These are phyloP conservation scores for Asterophora parasitica DNA, from an alignment of 768 basidiomycete species.

Conservation along the genomic window DNA sequence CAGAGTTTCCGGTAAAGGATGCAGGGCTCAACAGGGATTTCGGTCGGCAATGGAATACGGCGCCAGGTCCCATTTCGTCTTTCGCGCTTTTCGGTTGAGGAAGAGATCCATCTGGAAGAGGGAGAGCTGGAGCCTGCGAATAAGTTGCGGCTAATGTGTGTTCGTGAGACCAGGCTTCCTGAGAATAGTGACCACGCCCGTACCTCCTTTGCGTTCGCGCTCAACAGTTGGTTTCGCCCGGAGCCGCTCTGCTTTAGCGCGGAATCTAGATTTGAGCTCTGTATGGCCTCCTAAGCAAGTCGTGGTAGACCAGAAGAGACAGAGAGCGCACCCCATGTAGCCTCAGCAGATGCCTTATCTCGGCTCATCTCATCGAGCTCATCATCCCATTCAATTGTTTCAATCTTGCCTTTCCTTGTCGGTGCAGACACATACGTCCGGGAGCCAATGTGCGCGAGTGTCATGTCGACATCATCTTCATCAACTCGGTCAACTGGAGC, in stretches of 20 bases:
- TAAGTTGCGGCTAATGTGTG: constrained; percentile 3
- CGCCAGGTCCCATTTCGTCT: constrained; percentile 38
- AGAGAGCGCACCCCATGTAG: constrained; percentile 54
- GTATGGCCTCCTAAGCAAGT: not conserved
- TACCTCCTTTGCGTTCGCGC: constrained; percentile 37
- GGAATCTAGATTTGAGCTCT: constrained; percentile 60
- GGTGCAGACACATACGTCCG: constrained; percentile 16
- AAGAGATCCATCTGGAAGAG: constrained; percentile 20
- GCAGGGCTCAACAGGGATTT: constrained; percentile 21
- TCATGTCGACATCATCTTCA: constrained; percentile 57
- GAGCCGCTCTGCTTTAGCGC: constrained; percentile 48
- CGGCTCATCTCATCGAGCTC: constrained; percentile 59
- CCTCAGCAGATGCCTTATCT: constrained; percentile 73
- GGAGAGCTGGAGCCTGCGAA: constrained; percentile 20
- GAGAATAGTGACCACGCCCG: constrained; percentile 1
- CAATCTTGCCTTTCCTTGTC: constrained; percentile 58
- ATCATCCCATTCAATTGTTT: constrained; percentile 65
- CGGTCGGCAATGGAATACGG: constrained; percentile 23
- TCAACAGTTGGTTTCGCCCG: constrained; percentile 28
- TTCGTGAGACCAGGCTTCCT: not conserved
- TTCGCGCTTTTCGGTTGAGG: constrained; percentile 38
- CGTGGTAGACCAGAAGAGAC: not conserved
- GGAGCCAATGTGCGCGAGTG: constrained; percentile 49
- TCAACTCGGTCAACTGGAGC: constrained; percentile 24
- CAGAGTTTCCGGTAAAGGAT: constrained; percentile 27